A percentile compares a stretch with the other conserved stretches of the same genome.
phyloP scores from a whole-genome alignment of 2,329 filamentous ascomycete genomes.

The Rutstroemia sp. region DNA sequence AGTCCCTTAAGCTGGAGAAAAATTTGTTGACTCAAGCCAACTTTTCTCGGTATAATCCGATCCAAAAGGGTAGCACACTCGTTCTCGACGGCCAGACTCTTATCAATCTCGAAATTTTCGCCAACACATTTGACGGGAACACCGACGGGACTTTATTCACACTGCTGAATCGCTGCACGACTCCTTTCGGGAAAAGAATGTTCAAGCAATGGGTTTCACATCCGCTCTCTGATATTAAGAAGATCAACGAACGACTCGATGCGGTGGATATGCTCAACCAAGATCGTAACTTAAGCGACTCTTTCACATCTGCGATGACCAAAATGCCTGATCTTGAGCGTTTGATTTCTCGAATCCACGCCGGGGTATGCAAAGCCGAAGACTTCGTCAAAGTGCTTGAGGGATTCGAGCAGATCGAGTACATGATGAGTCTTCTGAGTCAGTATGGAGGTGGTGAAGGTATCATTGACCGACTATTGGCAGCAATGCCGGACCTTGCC shows the following conservation, averaged over 20 bases:
- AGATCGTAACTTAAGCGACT: conserved; percentile 71
- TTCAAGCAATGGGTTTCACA: conserved; percentile 98
- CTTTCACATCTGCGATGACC: conserved; percentile 79
- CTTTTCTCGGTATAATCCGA: conserved; percentile 87
- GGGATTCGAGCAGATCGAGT: conserved; percentile 96
- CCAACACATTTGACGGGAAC: conserved; percentile 84
- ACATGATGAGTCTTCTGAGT: conserved; percentile 75
- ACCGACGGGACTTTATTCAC: conserved; percentile 81
- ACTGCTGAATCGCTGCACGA: conserved; percentile 88
- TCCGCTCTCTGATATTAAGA: conserved; percentile 75
- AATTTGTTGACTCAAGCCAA: conserved; percentile 84
- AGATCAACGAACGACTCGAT: conserved; percentile 90
- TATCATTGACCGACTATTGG: conserved; percentile 75
- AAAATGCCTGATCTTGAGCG: conserved; percentile 93
- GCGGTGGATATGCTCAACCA: conserved; percentile 90
- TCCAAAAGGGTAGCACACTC: conserved; percentile 78
- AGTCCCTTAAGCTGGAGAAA: conserved; percentile 79
- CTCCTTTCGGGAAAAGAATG: conserved; percentile 92
- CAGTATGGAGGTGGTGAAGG: conserved; percentile 71
- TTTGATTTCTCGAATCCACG: conserved; percentile 89
- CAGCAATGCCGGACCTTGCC: conserved; percentile 77
- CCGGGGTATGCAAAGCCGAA: conserved; percentile 78
- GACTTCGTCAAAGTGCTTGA: conserved; percentile 93
- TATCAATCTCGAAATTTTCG: conserved; percentile 95
- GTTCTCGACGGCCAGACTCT: conserved; percentile 93